Evolutionary conservation across 306 rosid genomes (phyloP).

Genomic region (Hylodesmum podocarpum): DNA sequence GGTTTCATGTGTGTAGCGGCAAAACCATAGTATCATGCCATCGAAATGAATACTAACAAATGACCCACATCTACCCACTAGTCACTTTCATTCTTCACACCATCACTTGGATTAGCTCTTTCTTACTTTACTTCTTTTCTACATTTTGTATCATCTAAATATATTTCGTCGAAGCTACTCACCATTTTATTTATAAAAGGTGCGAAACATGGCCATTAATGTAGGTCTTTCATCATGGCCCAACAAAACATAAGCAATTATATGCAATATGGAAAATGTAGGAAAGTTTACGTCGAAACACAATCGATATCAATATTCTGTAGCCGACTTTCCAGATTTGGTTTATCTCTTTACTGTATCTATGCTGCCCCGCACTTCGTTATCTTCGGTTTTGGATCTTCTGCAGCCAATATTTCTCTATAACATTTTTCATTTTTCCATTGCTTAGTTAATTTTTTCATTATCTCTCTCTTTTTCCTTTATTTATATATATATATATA

Average conservation of each 20-base stretch:
- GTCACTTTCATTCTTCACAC: slow-evolving; percentile 15
- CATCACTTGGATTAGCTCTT: slow-evolving; percentile 32
- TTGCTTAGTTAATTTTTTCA: too few relatives aligned
- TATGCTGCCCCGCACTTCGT: neutral
- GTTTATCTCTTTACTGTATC: neutral
- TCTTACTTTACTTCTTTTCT: neutral
- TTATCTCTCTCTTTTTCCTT: too few relatives aligned
- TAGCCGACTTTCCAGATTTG: neutral
- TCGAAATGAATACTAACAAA: neutral
- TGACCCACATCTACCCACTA: slow-evolving; percentile 52
- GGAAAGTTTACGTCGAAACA: neutral
- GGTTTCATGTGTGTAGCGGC: neutral
- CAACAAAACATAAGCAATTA: neutral
- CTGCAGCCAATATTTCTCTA: too few relatives aligned
- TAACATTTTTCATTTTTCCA: too few relatives aligned
- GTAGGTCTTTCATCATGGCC: neutral
- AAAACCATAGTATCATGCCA: neutral
- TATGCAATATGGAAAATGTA: neutral
- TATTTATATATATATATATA: too few relatives aligned
- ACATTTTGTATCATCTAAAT: neutral
- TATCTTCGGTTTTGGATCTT: too few relatives aligned
- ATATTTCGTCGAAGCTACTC: neutral
- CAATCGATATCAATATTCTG: neutral
- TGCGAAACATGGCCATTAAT: neutral
- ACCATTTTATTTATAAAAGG: neutral